Evolutionary conservation across 352 stramenopile genomes (phyloP).

Genomic region (Phytophthora rubi): DNA sequence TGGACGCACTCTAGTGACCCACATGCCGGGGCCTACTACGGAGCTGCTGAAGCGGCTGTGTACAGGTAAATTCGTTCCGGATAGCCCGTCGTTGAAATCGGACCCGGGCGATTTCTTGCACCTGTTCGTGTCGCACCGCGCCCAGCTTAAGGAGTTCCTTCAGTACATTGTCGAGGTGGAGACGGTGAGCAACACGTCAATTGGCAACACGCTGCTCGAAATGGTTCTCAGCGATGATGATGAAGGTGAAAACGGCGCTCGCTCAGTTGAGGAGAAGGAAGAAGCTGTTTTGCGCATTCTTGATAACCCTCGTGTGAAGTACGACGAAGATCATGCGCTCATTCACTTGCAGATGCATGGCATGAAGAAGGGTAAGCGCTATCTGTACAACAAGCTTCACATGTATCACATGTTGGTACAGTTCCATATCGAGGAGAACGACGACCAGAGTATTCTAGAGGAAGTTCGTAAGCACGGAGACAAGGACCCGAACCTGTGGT

Average conservation of each 20-base stretch:
- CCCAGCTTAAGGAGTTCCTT: conserved; percentile 88
- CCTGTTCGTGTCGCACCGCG: conserved; percentile 92
- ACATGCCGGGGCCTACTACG: conserved; percentile 88
- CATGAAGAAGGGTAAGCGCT: conserved; percentile 93
- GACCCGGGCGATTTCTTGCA: conserved; percentile 91
- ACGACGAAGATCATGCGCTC: conserved; percentile 93
- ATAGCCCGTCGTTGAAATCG: conserved; percentile 68
- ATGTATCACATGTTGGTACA: conserved; percentile 96
- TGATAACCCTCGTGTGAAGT: conserved; percentile 90
- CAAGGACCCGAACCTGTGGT: conserved; percentile 92
- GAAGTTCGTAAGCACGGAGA: conserved; percentile 90
- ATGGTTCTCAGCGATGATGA: conserved; percentile 87
- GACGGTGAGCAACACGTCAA: conserved; percentile 88
- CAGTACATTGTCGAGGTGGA: conserved; percentile 92
- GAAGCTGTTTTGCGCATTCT: conserved; percentile 88
- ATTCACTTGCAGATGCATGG: conserved; percentile 93
- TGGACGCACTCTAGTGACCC: conserved; percentile 88
- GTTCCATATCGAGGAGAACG: conserved; percentile 93
- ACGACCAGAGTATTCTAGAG: conserved; percentile 90
- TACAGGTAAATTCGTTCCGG: conserved; percentile 80
- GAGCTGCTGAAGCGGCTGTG: conserved; percentile 92
- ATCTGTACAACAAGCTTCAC: conserved; percentile 94
- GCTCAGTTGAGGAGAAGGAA: conserved; percentile 71
- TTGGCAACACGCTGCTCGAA: conserved; percentile 90
- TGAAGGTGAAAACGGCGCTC: conserved; percentile 31